A percentile compares a stretch with the other conserved stretches of the same genome.
These are phyloP conservation scores for Acidomyces sp. DNA, from an alignment of 495 filamentous ascomycete species.

Conservation along the genomic window DNA sequence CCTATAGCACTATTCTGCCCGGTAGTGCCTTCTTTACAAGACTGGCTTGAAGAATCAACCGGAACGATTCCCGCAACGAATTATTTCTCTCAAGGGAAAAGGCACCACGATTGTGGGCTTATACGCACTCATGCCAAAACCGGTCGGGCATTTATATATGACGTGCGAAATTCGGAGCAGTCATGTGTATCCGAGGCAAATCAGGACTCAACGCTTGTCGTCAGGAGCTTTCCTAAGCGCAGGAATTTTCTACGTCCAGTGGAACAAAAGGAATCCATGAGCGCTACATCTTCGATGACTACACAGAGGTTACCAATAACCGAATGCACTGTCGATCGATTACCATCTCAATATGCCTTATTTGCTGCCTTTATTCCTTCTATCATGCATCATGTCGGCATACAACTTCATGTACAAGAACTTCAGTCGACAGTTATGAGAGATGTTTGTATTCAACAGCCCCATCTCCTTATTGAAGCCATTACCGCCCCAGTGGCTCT, in stretches of 20 bases:
- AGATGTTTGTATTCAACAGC: slow-evolving; percentile 37
- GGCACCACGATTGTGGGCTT: slow-evolving; percentile 1
- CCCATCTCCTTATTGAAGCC: slow-evolving; percentile 53
- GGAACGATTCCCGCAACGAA: neutral
- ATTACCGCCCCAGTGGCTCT: slow-evolving; percentile 53
- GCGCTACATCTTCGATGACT: slow-evolving; percentile 21
- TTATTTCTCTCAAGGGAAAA: neutral
- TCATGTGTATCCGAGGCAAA: too few relatives aligned
- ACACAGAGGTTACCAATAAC: slow-evolving; percentile 17
- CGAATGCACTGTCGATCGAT: slow-evolving; percentile 37
- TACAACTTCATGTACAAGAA: slow-evolving; percentile 47
- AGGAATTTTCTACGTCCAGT: slow-evolving; percentile 47
- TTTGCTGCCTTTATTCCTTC: slow-evolving; percentile 65
- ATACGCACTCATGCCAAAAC: neutral
- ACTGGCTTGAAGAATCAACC: neutral
- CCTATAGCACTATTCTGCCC: too few relatives aligned
- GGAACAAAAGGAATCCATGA: slow-evolving; percentile 1
- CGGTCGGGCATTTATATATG: neutral
- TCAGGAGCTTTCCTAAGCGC: slow-evolving; percentile 40
- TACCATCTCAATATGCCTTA: slow-evolving; percentile 47
- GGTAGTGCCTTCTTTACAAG: too few relatives aligned
- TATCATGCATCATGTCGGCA: slow-evolving; percentile 56
- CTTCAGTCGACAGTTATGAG: slow-evolving; percentile 49
- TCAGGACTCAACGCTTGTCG: slow-evolving; percentile 3
- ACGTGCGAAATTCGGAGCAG: too few relatives aligned